Evolutionary conservation across 1,139 yeast species (phyloP).

Genomic region (Pichia sp.): DNA sequence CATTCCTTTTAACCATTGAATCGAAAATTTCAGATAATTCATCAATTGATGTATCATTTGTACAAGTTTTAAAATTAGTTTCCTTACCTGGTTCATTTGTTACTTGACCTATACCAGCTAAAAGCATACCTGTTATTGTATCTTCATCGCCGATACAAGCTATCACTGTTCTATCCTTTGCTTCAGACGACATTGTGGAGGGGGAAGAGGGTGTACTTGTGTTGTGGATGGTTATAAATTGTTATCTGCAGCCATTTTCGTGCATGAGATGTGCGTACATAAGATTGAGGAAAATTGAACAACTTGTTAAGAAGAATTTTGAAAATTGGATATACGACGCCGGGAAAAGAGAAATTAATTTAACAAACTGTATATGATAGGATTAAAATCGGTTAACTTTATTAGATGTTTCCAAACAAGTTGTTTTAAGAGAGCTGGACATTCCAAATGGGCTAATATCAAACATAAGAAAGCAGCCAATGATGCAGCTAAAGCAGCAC

Average conservation of each 20-base stretch:
- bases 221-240: neutral
- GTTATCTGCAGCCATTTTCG: neutral
- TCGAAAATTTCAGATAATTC: constrained; percentile 72
- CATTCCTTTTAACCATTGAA: constrained; percentile 73
- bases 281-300: neutral
- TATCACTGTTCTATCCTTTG: constrained; percentile 58
- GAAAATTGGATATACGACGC: neutral
- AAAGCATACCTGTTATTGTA: constrained; percentile 87
- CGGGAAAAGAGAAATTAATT: neutral
- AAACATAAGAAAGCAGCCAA: constrained; percentile 91
- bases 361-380: neutral
- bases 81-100: constrained; percentile 51
- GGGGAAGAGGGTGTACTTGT: neutral
- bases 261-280: neutral
- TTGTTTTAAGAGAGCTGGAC: constrained; percentile 46
- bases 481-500: constrained; percentile 68
- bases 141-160: constrained; percentile 98
- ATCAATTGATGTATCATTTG: constrained; percentile 70
- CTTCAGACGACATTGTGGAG: constrained; percentile 19
- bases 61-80: constrained; percentile 78
- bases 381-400: neutral
- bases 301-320: neutral
- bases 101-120: constrained; percentile 95
- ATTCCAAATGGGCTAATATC: constrained; percentile 92
- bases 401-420: constrained; percentile 11